Conservation (phyloP, 148 eudicot genomes). For the Rhododendron vialii region DNA sequence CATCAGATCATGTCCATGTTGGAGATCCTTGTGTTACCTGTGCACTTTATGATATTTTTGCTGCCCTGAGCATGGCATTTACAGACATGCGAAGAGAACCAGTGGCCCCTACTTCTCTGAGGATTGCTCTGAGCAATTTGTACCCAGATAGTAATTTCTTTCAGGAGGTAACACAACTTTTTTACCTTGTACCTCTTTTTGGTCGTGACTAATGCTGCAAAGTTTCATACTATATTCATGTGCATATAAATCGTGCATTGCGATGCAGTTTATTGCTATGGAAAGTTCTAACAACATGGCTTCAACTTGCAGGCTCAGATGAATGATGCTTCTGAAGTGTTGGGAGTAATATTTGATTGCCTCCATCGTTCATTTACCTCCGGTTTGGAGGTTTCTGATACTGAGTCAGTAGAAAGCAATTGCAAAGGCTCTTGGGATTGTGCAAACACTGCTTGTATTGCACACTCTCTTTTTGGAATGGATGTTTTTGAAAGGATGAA, state of each 20-base stretch:
- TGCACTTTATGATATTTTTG: slow-evolving; percentile 78
- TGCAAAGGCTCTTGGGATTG: slow-evolving; percentile 76
- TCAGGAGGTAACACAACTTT: slow-evolving; percentile 55
- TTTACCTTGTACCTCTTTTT: not conserved
- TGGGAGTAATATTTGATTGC: slow-evolving; percentile 81
- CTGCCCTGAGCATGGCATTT: slow-evolving; percentile 57
- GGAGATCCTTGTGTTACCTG: slow-evolving; percentile 98
- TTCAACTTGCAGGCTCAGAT: slow-evolving; percentile 64
- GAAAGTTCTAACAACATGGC: not conserved
- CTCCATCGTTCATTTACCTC: slow-evolving; percentile 69
- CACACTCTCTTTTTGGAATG: slow-evolving; percentile 87
- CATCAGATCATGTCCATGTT: slow-evolving; percentile 65
- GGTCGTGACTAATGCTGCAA: not conserved
- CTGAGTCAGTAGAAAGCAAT: slow-evolving; percentile 51
- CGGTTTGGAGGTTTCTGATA: slow-evolving; percentile 39
- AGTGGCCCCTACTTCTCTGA: slow-evolving; percentile 76
- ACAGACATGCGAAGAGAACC: slow-evolving; percentile 53
- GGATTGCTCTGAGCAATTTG: slow-evolving; percentile 88
- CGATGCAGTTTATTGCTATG: not conserved
- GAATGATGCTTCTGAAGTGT: slow-evolving; percentile 99
- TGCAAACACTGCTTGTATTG: slow-evolving; percentile 62
- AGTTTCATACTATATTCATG: not conserved
- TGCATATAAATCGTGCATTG: not conserved
- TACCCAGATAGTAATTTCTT: slow-evolving; percentile 87
- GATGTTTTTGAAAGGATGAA: slow-evolving; percentile 80